These are phyloP conservation scores for Penicillium italicum DNA, from an alignment of 2,329 filamentous ascomycete species.

Conservation along the genomic window DNA sequence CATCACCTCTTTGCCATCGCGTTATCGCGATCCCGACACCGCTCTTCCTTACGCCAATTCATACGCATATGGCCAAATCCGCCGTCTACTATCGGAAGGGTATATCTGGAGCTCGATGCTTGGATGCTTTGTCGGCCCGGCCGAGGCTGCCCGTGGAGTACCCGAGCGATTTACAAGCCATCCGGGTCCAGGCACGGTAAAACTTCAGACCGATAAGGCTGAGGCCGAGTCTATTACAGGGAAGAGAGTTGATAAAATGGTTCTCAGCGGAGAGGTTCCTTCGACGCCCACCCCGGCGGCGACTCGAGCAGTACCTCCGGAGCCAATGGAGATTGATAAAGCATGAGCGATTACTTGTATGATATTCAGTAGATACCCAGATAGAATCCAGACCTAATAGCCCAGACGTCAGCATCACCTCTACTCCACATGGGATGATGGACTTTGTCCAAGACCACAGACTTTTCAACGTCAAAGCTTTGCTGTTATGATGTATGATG, in stretches of 20 bases:
- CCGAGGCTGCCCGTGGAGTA: conserved; percentile 63
- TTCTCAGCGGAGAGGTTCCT: background rate
- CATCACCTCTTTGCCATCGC: conserved; percentile 76
- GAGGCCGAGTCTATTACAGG: conserved; percentile 8
- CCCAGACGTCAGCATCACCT: conserved; percentile 8
- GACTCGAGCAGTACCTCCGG: conserved; percentile 2
- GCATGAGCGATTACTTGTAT: conserved; percentile 2
- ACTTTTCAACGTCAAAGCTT: background rate
- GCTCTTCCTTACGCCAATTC: conserved; percentile 76
- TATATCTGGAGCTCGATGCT: conserved; percentile 79
- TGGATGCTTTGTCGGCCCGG: conserved; percentile 75
- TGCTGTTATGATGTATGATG: background rate
- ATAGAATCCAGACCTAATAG: background rate
- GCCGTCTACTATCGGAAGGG: conserved; percentile 66
- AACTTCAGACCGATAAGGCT: background rate
- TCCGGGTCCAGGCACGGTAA: background rate
- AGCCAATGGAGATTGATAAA: conserved; percentile 19
- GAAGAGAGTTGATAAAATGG: background rate
- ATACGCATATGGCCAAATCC: conserved; percentile 74
- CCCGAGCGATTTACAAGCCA: conserved; percentile 65
- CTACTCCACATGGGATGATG: conserved; percentile 6
- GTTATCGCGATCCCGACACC: conserved; percentile 80
- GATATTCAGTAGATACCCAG: conserved; percentile 13
- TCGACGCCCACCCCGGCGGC: conserved; percentile 3
- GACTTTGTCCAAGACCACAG: background rate